These are phyloP conservation scores for Penicillium coprophilum DNA, from an alignment of 495 filamentous ascomycete genomes.

Conservation along the genomic window DNA sequence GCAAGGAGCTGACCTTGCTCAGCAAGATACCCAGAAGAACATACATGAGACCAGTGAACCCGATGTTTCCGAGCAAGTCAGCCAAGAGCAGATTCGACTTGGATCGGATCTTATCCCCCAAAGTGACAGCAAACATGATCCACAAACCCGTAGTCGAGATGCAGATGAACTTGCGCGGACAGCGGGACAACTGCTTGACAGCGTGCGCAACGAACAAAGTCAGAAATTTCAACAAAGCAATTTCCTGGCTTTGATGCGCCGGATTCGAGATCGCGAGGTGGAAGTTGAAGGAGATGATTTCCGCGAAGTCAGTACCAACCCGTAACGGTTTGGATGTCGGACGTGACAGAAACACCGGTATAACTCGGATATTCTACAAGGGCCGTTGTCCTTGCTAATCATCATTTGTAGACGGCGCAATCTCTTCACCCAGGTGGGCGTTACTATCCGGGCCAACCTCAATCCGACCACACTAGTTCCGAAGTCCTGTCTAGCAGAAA, in stretches of 20 bases:
- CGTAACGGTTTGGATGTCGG: constrained; percentile 41
- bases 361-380: constrained; percentile 30
- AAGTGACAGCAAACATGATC: constrained; percentile 32
- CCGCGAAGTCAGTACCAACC: constrained; percentile 55
- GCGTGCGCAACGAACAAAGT: constrained; percentile 62
- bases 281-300: constrained; percentile 54
- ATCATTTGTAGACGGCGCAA: constrained; percentile 39
- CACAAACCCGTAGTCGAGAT: constrained; percentile 37
- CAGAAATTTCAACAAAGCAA: constrained; percentile 76
- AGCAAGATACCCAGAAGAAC: constrained; percentile 13
- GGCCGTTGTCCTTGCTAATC: constrained; percentile 41
- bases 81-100: constrained; percentile 40
- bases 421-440: constrained; percentile 53
- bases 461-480: constrained; percentile 7
- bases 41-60: constrained; percentile 15
- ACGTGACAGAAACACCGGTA: constrained; percentile 43
- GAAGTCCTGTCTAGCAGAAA: constrained; percentile 19
- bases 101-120: constrained; percentile 53
- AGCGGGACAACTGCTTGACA: constrained; percentile 69
- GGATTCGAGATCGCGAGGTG: constrained; percentile 55
- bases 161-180: constrained; percentile 69
- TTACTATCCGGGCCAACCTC: constrained; percentile 43
- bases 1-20: constrained; percentile 21
- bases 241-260: constrained; percentile 75
- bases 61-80: constrained; percentile 5